phyloP scores from a whole-genome alignment of 2,329 filamentous ascomycete species.

The Colletotrichum scovillei region DNA sequence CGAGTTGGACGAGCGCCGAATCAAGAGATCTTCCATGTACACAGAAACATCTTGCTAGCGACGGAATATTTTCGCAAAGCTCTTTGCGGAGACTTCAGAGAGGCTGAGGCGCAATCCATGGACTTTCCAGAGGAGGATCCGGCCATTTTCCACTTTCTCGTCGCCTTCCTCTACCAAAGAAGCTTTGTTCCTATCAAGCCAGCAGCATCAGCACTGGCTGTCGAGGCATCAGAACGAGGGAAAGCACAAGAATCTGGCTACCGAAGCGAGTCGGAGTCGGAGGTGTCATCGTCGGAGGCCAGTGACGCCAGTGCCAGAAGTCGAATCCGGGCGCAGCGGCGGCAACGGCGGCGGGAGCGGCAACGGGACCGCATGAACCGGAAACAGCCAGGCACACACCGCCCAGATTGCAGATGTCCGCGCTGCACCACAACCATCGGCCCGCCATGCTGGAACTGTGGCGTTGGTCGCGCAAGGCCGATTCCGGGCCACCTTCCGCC shows the following conservation, averaged over 20 bases:
- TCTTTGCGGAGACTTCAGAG: constrained; percentile 58
- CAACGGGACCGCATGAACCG: constrained; percentile 51
- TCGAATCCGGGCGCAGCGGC: constrained; percentile 46
- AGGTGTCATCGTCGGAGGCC: constrained; percentile 44
- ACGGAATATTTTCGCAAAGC: constrained; percentile 62
- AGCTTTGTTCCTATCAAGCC: constrained; percentile 58
- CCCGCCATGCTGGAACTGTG: constrained; percentile 56
- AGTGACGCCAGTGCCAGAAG: constrained; percentile 51
- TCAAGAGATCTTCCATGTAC: constrained; percentile 60
- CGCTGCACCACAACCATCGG: constrained; percentile 49
- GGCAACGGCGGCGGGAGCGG: constrained; percentile 48
- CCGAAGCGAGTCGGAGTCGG: constrained; percentile 47
- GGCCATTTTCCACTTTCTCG: constrained; percentile 61
- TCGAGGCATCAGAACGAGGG: constrained; percentile 54
- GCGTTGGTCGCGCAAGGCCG: constrained; percentile 46
- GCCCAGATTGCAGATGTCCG: constrained; percentile 56
- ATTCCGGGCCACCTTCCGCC: constrained; percentile 39
- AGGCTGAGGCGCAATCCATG: constrained; percentile 57
- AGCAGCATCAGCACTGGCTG: constrained; percentile 53
- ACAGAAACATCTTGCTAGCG: constrained; percentile 57
- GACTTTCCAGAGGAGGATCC: constrained; percentile 63
- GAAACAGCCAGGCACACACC: constrained; percentile 58
- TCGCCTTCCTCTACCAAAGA: constrained; percentile 62
- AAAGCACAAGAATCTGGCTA: constrained; percentile 49
- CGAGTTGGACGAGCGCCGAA: constrained; percentile 54